These are phyloP conservation scores for Populus davidiana DNA, from an alignment of 345 rosid genomes.

Conservation along the genomic window DNA sequence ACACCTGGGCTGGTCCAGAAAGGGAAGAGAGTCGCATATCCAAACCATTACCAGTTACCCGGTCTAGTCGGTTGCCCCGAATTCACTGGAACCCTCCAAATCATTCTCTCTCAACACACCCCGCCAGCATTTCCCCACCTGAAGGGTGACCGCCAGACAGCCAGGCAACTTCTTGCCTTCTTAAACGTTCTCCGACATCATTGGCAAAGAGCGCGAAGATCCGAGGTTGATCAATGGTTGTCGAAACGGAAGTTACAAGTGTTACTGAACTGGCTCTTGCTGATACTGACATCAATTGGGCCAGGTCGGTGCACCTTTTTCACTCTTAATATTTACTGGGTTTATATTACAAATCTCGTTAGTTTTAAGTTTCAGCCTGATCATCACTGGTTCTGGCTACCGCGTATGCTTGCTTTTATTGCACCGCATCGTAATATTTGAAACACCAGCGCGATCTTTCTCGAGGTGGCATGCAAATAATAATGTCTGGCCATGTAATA, in stretches of 20 bases:
- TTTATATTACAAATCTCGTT: no score
- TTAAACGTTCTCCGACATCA: neutral
- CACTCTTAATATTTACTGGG: neutral
- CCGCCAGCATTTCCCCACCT: neutral
- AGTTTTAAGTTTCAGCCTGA: neutral
- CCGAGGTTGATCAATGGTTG: conserved; percentile 20
- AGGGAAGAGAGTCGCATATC: no score
- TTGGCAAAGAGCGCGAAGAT: neutral
- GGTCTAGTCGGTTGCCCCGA: neutral
- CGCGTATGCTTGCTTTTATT: neutral
- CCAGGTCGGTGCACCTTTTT: conserved; percentile 22
- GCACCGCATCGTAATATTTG: neutral
- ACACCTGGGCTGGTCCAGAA: no score
- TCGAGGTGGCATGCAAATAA: neutral
- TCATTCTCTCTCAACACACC: neutral
- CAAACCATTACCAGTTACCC: no score
- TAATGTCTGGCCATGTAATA: neutral
- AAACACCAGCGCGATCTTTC: neutral
- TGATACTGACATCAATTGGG: conserved; percentile 63
- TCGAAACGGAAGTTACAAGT: conserved; percentile 35
- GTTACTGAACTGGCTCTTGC: conserved; percentile 41
- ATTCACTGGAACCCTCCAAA: conserved; percentile 23
- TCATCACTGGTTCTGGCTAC: no score
- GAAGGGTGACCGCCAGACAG: neutral
- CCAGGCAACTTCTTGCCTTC: neutral